These are phyloP conservation scores for Apiotrichum mycotoxinovorans DNA, from an alignment of 1,284 basidiomycete species.

Conservation along the genomic window DNA sequence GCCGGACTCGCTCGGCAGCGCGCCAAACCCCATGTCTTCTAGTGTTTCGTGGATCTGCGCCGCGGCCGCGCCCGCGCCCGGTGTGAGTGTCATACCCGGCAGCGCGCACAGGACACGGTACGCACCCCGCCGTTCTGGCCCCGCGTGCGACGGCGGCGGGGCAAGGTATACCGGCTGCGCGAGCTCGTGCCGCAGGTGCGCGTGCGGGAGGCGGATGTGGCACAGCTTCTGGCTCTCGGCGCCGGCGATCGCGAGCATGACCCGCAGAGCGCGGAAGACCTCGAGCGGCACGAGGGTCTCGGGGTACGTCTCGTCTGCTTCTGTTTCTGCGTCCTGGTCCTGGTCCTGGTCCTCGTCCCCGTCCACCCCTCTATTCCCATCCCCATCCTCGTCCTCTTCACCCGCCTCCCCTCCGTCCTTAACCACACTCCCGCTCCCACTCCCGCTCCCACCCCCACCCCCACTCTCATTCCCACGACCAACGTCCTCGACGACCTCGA, in stretches of 20 bases:
- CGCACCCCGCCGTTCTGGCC: not conserved
- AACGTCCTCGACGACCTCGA: not conserved
- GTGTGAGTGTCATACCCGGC: not conserved
- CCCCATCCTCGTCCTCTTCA: no score
- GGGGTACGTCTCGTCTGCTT: not conserved
- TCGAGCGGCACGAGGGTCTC: not conserved
- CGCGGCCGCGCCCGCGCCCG: not conserved
- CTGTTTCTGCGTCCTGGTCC: no score
- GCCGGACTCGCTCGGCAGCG: not conserved
- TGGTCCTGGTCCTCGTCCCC: no score
- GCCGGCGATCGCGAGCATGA: not conserved
- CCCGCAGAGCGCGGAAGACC: not conserved
- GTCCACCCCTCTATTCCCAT: no score
- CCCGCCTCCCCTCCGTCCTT: no score
- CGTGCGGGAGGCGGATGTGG: not conserved
- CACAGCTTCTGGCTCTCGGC: not conserved
- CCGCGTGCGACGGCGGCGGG: not conserved
- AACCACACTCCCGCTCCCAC: no score
- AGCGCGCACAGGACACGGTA: not conserved
- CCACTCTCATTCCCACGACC: not conserved
- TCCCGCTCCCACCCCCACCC: no score
- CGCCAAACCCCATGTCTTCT: not conserved
- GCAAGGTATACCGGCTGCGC: not conserved
- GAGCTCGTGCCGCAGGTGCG: not conserved
- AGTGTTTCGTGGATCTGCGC: not conserved